Percentiles rank a stretch among this genome's conserved stretches.
phyloP scores from a whole-genome alignment of 108 stramenopile species.

The Fistulifera solaris region DNA sequence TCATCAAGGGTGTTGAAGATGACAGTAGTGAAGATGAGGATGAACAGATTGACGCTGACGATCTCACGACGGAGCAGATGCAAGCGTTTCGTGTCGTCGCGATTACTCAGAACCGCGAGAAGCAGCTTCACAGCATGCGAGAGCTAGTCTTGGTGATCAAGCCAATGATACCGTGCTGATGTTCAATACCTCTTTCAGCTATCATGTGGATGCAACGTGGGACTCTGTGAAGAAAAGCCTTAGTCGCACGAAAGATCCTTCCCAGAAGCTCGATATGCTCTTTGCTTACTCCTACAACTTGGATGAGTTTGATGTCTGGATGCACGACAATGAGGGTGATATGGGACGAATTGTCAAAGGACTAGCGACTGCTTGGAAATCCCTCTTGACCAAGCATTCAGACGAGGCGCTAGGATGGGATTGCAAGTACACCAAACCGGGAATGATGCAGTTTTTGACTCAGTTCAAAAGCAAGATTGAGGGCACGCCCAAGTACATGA shows the following conservation, averaged over 20 bases:
- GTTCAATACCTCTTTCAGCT: constrained; percentile 20
- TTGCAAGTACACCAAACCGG: constrained; percentile 23
- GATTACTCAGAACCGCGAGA: constrained; percentile 20
- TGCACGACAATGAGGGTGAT: constrained; percentile 24
- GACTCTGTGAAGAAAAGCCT: constrained; percentile 9
- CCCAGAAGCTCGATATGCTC: constrained; percentile 13
- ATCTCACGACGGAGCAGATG: constrained; percentile 22
- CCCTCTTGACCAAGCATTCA: constrained; percentile 14
- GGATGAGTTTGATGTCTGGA: constrained; percentile 16
- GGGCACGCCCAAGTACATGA: background rate
- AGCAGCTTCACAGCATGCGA: constrained; percentile 15
- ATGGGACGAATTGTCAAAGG: constrained; percentile 18
- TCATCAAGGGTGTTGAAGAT: constrained; percentile 15
- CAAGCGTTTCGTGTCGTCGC: constrained; percentile 14
- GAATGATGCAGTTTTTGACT: constrained; percentile 12
- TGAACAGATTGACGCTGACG: constrained; percentile 9
- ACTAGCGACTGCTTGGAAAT: constrained; percentile 18
- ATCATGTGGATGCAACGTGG: constrained; percentile 1
- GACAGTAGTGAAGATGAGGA: constrained; percentile 12
- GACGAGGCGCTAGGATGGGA: constrained; percentile 19
- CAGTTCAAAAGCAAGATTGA: constrained; percentile 17
- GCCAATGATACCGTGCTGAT: constrained; percentile 10
- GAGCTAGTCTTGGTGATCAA: constrained; percentile 16
- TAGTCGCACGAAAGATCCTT: too few relatives aligned
- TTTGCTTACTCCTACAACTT: constrained; percentile 29